A percentile compares a stretch with the other conserved stretches of the same genome.
Evolutionary conservation across 2,329 filamentous ascomycete species (phyloP).

Genomic region (Talaromyces verruculosus): DNA sequence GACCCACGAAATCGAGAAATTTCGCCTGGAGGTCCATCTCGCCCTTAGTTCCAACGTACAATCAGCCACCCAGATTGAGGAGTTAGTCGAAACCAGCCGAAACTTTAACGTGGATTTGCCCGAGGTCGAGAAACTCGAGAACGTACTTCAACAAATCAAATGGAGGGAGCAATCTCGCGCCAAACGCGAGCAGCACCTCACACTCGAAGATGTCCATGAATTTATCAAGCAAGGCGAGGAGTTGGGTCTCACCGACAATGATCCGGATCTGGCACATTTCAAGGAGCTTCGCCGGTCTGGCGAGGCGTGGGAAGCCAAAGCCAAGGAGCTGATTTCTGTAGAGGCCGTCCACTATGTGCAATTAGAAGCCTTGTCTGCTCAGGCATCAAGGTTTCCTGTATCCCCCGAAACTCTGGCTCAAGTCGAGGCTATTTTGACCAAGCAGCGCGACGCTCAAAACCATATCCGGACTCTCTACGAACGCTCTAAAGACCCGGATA

Average conservation of each 20-base stretch:
- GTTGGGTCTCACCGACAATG: slow-evolving; percentile 74
- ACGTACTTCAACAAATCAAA: slow-evolving; percentile 76
- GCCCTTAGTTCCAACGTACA: slow-evolving; percentile 66
- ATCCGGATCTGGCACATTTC: slow-evolving; percentile 75
- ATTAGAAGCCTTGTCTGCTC: slow-evolving; percentile 82
- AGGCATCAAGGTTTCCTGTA: slow-evolving; percentile 78
- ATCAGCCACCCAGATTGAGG: slow-evolving; percentile 75
- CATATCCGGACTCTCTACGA: slow-evolving; percentile 81
- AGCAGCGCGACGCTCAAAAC: slow-evolving; percentile 90
- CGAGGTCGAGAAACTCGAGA: slow-evolving; percentile 79
- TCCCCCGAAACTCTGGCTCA: slow-evolving; percentile 74
- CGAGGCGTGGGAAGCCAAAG: slow-evolving; percentile 87
- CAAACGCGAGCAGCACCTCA: slow-evolving; percentile 65
- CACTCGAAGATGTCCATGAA: slow-evolving; percentile 73
- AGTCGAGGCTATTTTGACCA: slow-evolving; percentile 90
- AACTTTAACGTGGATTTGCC: slow-evolving; percentile 88
- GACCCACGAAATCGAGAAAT: slow-evolving; percentile 77
- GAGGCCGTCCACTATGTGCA: slow-evolving; percentile 93
- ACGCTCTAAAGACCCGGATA: slow-evolving; percentile 71
- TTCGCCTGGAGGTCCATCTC: slow-evolving; percentile 71
- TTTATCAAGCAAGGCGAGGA: slow-evolving; percentile 76
- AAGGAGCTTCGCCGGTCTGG: slow-evolving; percentile 74
- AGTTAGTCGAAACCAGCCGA: slow-evolving; percentile 84
- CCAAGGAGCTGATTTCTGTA: slow-evolving; percentile 86
- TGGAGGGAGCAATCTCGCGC: slow-evolving; percentile 81